Evolutionary conservation across 2,329 filamentous ascomycete species (phyloP).

Genomic region (Penicillium sp.): DNA sequence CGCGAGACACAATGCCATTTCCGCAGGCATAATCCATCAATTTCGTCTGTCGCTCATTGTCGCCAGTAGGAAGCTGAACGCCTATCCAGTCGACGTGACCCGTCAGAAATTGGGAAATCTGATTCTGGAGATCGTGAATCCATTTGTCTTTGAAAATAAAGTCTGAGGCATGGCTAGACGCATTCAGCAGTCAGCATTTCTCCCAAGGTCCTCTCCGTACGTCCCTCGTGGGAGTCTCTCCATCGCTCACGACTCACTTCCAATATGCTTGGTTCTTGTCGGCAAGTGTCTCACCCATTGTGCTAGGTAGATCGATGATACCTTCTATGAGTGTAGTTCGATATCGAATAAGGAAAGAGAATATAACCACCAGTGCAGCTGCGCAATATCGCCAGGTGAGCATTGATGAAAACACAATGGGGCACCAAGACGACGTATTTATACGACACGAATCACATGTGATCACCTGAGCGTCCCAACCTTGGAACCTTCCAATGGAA

Average conservation of each 20-base stretch:
- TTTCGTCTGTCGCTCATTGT: background rate
- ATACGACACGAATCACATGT: background rate
- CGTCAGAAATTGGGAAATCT: background rate
- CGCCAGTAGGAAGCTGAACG: background rate
- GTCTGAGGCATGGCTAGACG: background rate
- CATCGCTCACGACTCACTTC: background rate
- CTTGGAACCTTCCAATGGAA: background rate
- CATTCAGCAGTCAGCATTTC: background rate
- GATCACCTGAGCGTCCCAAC: background rate
- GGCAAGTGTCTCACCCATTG: background rate
- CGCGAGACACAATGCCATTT: slow-evolving; percentile 2
- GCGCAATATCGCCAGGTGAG: background rate
- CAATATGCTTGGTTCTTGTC: background rate
- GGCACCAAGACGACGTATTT: background rate
- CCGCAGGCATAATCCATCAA: slow-evolving; percentile 4
- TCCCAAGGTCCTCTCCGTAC: background rate
- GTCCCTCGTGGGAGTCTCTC: background rate
- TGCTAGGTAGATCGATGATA: background rate
- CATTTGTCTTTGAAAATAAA: background rate
- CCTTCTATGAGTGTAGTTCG: background rate
- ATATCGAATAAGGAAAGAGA: background rate
- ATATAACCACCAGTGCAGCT: background rate
- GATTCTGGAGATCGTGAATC: background rate
- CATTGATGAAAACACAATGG: background rate
- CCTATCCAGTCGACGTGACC: background rate